A percentile compares a stretch with the other conserved stretches of the same genome.
phyloP scores from a whole-genome alignment of 495 filamentous ascomycete genomes.

The Neurospora tetraspora region DNA sequence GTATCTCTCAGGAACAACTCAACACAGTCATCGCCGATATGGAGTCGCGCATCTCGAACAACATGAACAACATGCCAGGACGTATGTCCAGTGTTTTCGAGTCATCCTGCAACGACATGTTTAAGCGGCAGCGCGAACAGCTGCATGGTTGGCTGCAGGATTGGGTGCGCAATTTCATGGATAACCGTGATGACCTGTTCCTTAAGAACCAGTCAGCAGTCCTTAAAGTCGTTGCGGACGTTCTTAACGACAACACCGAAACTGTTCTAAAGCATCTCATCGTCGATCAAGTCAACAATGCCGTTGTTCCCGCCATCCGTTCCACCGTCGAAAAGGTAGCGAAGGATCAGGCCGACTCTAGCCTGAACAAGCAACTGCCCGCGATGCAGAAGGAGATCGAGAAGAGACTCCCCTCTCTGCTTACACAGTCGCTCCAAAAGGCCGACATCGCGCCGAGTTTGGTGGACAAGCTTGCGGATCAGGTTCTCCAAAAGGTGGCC shows the following conservation, averaged over 20 bases:
- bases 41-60: slow-evolving; percentile 33
- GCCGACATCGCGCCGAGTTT: slow-evolving; percentile 38
- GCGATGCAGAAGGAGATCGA: slow-evolving; percentile 53
- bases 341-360: slow-evolving; percentile 31
- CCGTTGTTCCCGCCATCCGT: slow-evolving; percentile 48
- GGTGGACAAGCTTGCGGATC: slow-evolving; percentile 59
- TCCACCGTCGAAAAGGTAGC: slow-evolving; percentile 35
- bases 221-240: slow-evolving; percentile 75
- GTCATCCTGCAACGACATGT: slow-evolving; percentile 21
- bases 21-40: slow-evolving; percentile 35
- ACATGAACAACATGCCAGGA: slow-evolving; percentile 34
- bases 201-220: slow-evolving; percentile 39
- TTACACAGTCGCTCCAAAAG: slow-evolving; percentile 51
- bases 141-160: slow-evolving; percentile 27
- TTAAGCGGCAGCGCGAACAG: slow-evolving; percentile 28
- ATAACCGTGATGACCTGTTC: slow-evolving; percentile 21
- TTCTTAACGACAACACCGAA: slow-evolving; percentile 85
- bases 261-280: slow-evolving; percentile 64
- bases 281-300: slow-evolving; percentile 51
- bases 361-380: slow-evolving; percentile 37
- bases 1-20: slow-evolving; percentile 31
- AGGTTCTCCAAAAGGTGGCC: slow-evolving; percentile 53
- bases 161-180: slow-evolving; percentile 24
- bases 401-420: slow-evolving; percentile 32
- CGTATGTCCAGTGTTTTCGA: slow-evolving; percentile 31